Evolutionary conservation across 805 yeast species (phyloP).

Genomic region (Pichia californica): DNA sequence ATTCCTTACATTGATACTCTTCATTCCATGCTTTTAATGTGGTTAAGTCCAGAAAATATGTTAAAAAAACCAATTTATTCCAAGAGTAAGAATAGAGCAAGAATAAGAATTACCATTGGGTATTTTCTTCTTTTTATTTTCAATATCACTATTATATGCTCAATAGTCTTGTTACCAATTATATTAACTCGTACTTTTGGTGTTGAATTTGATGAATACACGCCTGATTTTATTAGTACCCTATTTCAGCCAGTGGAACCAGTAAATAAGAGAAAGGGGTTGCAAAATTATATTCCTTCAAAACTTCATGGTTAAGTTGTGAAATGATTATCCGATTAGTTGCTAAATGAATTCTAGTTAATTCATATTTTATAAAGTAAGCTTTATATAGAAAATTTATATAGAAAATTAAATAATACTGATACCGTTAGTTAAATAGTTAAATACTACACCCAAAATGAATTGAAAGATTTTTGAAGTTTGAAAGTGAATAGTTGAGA

Average conservation of each 20-base stretch:
- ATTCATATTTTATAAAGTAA: too few relatives aligned
- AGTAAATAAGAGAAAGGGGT: conserved; percentile 30
- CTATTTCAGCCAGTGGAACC: conserved; percentile 41
- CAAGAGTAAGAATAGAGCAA: conserved; percentile 34
- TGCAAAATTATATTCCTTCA: conserved; percentile 26
- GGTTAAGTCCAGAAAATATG: conserved; percentile 48
- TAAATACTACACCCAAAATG: conserved; percentile 14
- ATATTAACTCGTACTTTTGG: conserved; percentile 30
- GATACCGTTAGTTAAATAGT: too few relatives aligned
- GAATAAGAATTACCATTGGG: conserved; percentile 28
- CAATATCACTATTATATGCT: conserved; percentile 25
- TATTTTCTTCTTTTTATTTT: conserved; percentile 33
- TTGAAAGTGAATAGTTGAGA: not conserved
- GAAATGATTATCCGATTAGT: too few relatives aligned
- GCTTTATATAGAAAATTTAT: too few relatives aligned
- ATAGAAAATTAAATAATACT: too few relatives aligned
- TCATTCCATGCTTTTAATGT: conserved; percentile 61
- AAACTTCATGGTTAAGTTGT: conserved; percentile 9
- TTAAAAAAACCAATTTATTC: conserved; percentile 41
- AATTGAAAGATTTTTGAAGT: conserved; percentile 4
- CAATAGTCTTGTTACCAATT: conserved; percentile 35
- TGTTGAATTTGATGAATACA: conserved; percentile 33
- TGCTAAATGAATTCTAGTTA: too few relatives aligned
- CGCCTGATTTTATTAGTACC: conserved; percentile 33
- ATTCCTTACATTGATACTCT: conserved; percentile 59